Evolutionary conservation across 139 green algal species (phyloP).

Genomic region (Raphidocelis subcapitata): DNA sequence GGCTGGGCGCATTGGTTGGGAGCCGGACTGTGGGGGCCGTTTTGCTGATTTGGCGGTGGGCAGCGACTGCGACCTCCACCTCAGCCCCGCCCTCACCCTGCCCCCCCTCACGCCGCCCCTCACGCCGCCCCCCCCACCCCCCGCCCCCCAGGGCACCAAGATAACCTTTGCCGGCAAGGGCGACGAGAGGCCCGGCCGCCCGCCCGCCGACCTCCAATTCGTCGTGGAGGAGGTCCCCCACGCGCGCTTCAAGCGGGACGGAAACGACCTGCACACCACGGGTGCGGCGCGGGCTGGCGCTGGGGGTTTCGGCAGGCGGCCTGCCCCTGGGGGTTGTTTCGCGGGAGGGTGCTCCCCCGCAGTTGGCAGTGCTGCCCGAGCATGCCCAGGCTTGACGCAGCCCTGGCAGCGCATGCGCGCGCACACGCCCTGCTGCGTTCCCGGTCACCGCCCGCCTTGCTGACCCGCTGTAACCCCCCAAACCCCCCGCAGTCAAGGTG

Average conservation of each 20-base stretch:
- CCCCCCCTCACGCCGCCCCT: not conserved
- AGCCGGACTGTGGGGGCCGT: too few species aligned
- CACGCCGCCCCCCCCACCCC: not conserved
- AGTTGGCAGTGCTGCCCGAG: too few species aligned
- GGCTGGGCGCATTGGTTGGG: too few species aligned
- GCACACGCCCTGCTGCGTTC: too few species aligned
- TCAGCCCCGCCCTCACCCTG: not conserved
- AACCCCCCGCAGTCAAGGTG: slow-evolving; percentile 24
- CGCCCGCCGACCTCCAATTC: slow-evolving; percentile 88
- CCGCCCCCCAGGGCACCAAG: slow-evolving; percentile 84
- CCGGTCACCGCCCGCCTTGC: slow-evolving; percentile 8
- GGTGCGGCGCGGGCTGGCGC: too few species aligned
- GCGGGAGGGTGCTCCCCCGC: too few species aligned
- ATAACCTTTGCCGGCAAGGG: slow-evolving; percentile 92
- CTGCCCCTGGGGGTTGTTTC: too few species aligned
- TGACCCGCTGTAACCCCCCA: too few species aligned
- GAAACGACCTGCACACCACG: slow-evolving; percentile 72
- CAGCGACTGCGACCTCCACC: not conserved
- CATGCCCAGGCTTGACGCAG: too few species aligned
- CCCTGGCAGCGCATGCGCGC: too few species aligned
- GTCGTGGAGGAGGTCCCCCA: slow-evolving; percentile 89
- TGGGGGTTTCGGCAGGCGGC: too few species aligned
- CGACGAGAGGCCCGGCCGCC: slow-evolving; percentile 73
- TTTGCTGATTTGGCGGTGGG: too few species aligned
- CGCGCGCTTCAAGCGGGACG: slow-evolving; percentile 72